Evolutionary conservation across 768 basidiomycete species (phyloP), one percentile per base, ranked within the genome.

Genomic region (Suillus ampliporus): DNA sequence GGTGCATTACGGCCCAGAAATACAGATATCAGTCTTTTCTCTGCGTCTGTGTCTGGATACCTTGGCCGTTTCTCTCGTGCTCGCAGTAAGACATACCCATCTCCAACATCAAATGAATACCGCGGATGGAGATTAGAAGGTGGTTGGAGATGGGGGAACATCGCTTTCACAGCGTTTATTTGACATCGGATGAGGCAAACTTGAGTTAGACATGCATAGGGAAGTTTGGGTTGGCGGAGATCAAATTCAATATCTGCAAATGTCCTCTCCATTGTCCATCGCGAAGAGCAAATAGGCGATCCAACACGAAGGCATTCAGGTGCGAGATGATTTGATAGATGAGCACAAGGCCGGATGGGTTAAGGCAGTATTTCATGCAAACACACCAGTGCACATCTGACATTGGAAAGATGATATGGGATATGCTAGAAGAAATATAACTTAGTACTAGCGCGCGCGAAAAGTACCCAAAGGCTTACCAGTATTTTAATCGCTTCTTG

Each of bases 191-290:
- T 54, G 5, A 76, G 14, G 5, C 65, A 74, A 37, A 64, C 60
- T 46, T 75, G 61, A 19, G 75, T 34, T 3, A 77, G 65, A 51
- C 76, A 76, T 3, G 65, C 63, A 51, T 61, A 74, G 2, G 68
- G 64, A 40, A 74, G 60, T 0, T 65, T 71, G 10, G 57, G 70
- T 43, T 72, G 71, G 5, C 59, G 43, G 8, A 75, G 69, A 43
- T 77, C 71, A 28, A 62, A 41, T 3, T 69, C 71, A 53, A 75
- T 67, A 23, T 68, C 72, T 5, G 74, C 68, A 37, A 76, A 72
- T 1, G 68, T 69, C 0, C 64, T 23, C 47, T 77, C 75, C 60
- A 78, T 66, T 0, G 67, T 70, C 71, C 71, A 78, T 50, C 77
- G 75, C 4, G 76, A 57, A 46, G 65, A 68, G 23, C 63, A 67